Evolutionary conservation across 1,139 yeast genomes (phyloP), one percentile per base, ranked within the genome.

Genomic region (Suhomyces guaymorum): DNA sequence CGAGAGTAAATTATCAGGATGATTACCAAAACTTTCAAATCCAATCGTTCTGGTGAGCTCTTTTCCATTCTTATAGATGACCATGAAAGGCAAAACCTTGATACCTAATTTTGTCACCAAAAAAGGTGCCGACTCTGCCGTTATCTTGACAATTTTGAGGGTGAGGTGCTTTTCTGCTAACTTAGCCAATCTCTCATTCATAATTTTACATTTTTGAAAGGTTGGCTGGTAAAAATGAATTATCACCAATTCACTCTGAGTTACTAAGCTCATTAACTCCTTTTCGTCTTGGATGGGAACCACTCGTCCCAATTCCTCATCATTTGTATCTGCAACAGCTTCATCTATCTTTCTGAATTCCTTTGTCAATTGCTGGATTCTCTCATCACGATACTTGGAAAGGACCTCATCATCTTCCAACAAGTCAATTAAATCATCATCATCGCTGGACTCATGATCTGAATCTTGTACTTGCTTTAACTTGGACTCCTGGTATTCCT

Each of bases 91-190:
- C 7, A 87, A 65, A 5, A 82, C 80, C 49, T 82, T 77, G 32
- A 87, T 66, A 2, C 66, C 63, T 30, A 87, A 66, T 49, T 77
- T 80, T 2, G 77, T 61, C 4, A 80, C 87, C 32, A 87, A 61
- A 51, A 87, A 87, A 2, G 95, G 89, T 1, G 90, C 84, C 17
- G 73, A 61, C 27, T 68, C 73, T 0, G 86, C 95, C 38, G 72
- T 65, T n/a, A 84, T 71, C 32, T 73, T 67, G 17, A 78, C 58
- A 38, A 84, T 75, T 41, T 69, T 69, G 2, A 85, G 65, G 1
- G 66, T 61, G 24, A 82, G 51, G 55, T 86, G 87, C 42, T 73
- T 77, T 34, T 68, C 68, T 0, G 94, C 80, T 15, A 54, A 49
- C 38, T 56, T 40, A n/a, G 38, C 54, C 32, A 83, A 55, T 35